phyloP scores from a whole-genome alignment of 2,329 filamentous ascomycete genomes.

The Tolypocladium tropicale region DNA sequence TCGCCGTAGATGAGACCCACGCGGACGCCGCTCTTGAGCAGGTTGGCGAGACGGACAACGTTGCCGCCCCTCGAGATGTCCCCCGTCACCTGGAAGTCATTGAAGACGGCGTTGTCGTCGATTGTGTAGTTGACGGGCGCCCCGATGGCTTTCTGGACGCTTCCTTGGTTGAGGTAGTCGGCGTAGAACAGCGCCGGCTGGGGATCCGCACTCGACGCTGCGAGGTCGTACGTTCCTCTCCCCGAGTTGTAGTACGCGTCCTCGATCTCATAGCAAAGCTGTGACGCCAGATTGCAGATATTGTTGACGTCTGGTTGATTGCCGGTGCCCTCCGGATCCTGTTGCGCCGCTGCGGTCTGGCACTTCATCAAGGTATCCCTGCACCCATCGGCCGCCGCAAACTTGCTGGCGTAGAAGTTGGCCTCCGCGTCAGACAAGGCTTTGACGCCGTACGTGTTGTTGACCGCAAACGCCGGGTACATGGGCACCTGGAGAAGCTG shows the following conservation, averaged over 20 bases:
- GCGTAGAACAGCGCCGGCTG: conserved; percentile 52
- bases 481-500: conserved; percentile 47
- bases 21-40: conserved; percentile 52
- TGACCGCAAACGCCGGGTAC: conserved; percentile 46
- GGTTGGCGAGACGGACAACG: conserved; percentile 45
- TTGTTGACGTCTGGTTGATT: conserved; percentile 25
- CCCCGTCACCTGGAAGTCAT: conserved; percentile 37
- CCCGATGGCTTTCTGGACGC: conserved; percentile 49
- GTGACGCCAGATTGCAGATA: conserved; percentile 41
- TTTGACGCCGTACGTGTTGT: conserved; percentile 56
- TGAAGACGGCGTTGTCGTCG: conserved; percentile 33
- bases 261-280: conserved; percentile 38
- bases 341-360: conserved; percentile 24
- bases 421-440: conserved; percentile 43
- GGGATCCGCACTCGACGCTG: conserved; percentile 43
- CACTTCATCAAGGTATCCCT: conserved; percentile 42
- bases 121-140: conserved; percentile 51
- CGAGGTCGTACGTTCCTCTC: conserved; percentile 51
- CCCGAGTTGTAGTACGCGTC: conserved; percentile 44
- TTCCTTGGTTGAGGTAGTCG: conserved; percentile 53
- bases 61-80: conserved; percentile 56
- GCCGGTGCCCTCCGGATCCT: conserved; percentile 32
- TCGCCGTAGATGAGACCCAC: conserved; percentile 64
- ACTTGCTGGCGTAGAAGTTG: conserved; percentile 30
- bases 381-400: conserved; percentile 34